Evolutionary conservation across 2,329 filamentous ascomycete genomes (phyloP), one percentile per base, ranked within the genome.

Genomic region (Lomentospora prolificans): DNA sequence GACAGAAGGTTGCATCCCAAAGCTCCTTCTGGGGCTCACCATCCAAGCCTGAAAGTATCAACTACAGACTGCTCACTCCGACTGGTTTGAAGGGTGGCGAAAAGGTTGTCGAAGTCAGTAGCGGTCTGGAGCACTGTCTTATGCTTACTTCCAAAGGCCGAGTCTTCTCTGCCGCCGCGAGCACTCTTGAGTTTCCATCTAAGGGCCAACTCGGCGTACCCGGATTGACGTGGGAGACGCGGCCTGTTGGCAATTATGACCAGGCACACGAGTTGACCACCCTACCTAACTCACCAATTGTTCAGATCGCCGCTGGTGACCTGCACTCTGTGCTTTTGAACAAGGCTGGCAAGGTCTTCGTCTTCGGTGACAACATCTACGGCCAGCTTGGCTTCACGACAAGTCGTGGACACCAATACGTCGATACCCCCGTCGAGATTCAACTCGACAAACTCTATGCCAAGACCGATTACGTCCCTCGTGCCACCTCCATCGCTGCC

Each of bases 321-420:
- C 84, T 85, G 61, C 94, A 99, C 71, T 95, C 90, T 3, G 72
- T 95, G 1, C 87, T 84, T 0, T 77, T 90, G 14, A 89, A 92
- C 65, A 80, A 81, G 58, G 76, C 86, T 54, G 92, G 92, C 14
- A 81, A 84, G 14, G 79, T 94, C 14, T 96, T 94, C 68, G 78
- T 84, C 5, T 97, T 95, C 71, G 94, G 94, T 36, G 91, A 97
- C 69, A 97, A 97, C 71, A 84, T 85, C 0, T 81, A 82, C 46
- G 94, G 94, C n/a, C 94, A 97, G 69, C 78, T 97, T 3, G 92
- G 92, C n/a, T 84, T 92, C 63, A 82, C 89, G 53, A 81, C 80
- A 55, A 82, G 83, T 51, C 67, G 79, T 0, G 80, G 85, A 27
- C 74, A 81, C 14, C 75, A 81, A 6, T 80, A 73, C 57, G 74